Evolutionary conservation across 1,139 yeast genomes (phyloP).

Genomic region (Keqinozyma sinolaborantium): DNA sequence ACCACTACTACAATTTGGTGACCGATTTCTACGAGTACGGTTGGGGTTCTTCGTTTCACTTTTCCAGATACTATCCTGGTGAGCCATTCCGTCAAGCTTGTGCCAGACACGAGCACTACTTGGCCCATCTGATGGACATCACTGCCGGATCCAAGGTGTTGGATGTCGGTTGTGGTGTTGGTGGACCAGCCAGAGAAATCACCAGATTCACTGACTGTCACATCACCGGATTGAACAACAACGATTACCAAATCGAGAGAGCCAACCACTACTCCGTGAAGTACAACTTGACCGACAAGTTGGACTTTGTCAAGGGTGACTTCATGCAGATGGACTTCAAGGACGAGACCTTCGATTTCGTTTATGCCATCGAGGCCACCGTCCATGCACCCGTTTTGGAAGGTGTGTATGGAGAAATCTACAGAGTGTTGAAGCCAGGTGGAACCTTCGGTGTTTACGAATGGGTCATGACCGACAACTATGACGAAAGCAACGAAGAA

Average conservation of each 20-base stretch:
- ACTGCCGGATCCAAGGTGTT: slow-evolving; percentile 79
- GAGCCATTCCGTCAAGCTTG: slow-evolving; percentile 93
- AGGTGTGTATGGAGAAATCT: slow-evolving; percentile 94
- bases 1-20: slow-evolving; percentile 93
- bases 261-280: slow-evolving; percentile 78
- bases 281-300: slow-evolving; percentile 64
- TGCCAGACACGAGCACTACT: slow-evolving; percentile 95
- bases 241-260: slow-evolving; percentile 94
- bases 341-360: slow-evolving; percentile 88
- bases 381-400: slow-evolving; percentile 96
- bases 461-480: slow-evolving; percentile 97
- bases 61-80: slow-evolving; percentile 88
- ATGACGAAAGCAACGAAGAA: slow-evolving; percentile 81
- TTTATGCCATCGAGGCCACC: slow-evolving; percentile 97
- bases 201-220: slow-evolving; percentile 85
- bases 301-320: slow-evolving; percentile 92
- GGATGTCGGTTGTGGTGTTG: slow-evolving; percentile 99
- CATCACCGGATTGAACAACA: slow-evolving; percentile 90
- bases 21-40: slow-evolving; percentile 98
- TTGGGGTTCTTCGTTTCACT: slow-evolving; percentile 99
- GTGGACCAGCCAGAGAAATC: slow-evolving; percentile 98
- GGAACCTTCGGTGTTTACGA: slow-evolving; percentile 97
- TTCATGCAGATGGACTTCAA: slow-evolving; percentile 99
- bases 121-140: slow-evolving; percentile 84
- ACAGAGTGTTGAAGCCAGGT: slow-evolving; percentile 91